Conservation (phyloP, 2,329 filamentous ascomycete genomes). For the Penicillium sp. region DNA sequence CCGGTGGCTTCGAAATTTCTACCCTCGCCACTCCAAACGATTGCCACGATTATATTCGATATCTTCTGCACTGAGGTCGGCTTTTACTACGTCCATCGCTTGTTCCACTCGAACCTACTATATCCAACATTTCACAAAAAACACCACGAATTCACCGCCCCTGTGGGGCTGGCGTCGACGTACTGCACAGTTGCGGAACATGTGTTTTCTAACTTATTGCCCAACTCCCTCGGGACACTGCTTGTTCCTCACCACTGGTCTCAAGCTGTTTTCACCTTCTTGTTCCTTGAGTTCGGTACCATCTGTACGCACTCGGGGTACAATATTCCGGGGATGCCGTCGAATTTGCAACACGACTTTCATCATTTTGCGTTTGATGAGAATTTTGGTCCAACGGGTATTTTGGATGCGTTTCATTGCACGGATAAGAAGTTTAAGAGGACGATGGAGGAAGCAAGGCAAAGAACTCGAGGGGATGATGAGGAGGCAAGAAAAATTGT, state of each 20-base stretch:
- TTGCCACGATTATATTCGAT: not conserved
- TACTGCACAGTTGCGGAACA: not conserved
- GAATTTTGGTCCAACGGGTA: not conserved
- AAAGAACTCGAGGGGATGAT: not conserved
- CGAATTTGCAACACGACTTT: not conserved
- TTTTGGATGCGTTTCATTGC: not conserved
- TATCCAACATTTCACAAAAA: not conserved
- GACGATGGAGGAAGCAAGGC: not conserved
- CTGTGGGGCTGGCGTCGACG: not conserved
- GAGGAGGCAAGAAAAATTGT: not conserved
- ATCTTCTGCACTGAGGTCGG: conserved; percentile 1
- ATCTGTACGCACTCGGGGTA: not conserved
- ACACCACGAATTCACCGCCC: not conserved
- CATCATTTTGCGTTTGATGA: conserved; percentile 7
- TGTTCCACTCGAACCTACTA: not conserved
- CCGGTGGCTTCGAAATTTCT: not conserved
- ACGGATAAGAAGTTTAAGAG: not conserved
- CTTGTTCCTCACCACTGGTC: conserved; percentile 3
- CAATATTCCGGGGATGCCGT: conserved; percentile 2
- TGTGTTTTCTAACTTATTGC: not conserved
- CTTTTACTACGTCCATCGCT: not conserved
- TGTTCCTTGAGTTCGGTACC: not conserved
- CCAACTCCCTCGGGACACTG: not conserved
- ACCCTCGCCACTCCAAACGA: not conserved
- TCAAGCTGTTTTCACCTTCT: not conserved